A percentile compares a stretch with the other conserved stretches of the same genome.
phyloP scores from a whole-genome alignment of 192 early-diverging fungal genomes.

The Coemansia sp. region DNA sequence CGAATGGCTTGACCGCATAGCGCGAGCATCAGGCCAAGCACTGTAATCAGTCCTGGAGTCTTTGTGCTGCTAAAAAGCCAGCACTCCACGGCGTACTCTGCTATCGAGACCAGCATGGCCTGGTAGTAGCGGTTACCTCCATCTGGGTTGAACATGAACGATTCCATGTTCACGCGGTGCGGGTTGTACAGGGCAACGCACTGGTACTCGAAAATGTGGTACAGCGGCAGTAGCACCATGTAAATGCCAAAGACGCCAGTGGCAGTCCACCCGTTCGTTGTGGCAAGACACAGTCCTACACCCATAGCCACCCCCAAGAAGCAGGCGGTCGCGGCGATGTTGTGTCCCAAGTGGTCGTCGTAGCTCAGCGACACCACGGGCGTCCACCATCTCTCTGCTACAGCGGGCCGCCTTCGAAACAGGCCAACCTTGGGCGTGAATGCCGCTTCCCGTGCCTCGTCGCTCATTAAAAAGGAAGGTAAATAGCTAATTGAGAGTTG shows the following conservation, averaged over 20 bases:
- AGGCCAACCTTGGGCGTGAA: conserved; percentile 23
- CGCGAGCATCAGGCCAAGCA: conserved; percentile 60
- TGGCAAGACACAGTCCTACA: conserved; percentile 47
- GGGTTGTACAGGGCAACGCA: conserved; percentile 79
- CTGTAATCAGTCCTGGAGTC: conserved; percentile 11
- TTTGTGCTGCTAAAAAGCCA: conserved; percentile 57
- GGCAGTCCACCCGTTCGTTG: conserved; percentile 23
- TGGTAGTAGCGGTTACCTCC: conserved; percentile 21
- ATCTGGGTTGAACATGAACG: conserved; percentile 40
- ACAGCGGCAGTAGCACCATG: conserved; percentile 63
- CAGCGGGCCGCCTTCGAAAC: conserved; percentile 8
- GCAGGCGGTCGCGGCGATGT: conserved; percentile 76
- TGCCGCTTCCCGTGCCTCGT: conserved; percentile 1
- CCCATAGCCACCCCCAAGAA: conserved; percentile 65
- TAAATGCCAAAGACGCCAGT: conserved; percentile 63
- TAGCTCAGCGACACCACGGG: conserved; percentile 59
- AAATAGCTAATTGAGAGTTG: background rate
- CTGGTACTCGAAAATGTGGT: conserved; percentile 87
- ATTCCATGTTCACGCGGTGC: conserved; percentile 64
- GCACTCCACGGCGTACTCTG: conserved; percentile 58
- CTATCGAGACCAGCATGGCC: conserved; percentile 16
- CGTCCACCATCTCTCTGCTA: conserved; percentile 35
- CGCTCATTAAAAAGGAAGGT: background rate
- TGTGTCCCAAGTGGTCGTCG: conserved; percentile 71
- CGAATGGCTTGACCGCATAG: conserved; percentile 73